Evolutionary conservation across 208 protist genomes (phyloP), one percentile per base, ranked within the genome.

Genomic region (Leishmania aethiopica): DNA sequence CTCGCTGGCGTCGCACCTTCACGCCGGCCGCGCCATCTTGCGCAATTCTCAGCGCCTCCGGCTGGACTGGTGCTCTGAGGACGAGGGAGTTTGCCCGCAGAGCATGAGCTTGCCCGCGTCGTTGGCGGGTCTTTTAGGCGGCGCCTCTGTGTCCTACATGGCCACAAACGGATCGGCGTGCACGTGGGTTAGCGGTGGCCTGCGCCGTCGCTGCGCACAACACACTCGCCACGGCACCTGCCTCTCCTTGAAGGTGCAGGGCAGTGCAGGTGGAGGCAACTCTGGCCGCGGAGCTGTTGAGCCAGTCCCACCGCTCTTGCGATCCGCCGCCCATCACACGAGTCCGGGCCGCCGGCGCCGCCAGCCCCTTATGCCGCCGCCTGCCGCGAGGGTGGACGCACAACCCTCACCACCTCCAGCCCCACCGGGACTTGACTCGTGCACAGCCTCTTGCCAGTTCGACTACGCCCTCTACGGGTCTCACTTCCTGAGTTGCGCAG

Each of bases 181-280:
- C 37, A 0, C 82, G 64, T 86, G 77, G 82, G 82, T 86, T 22
- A 86, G 78, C 59, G 82, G 82, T 35, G 82, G 82, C 19, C 53
- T 86, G 78, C 76, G 77, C n/a, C 80, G 75, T 32, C 51, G 51
- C 47, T 19, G 13, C 13, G 40, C 47, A 47, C n/a, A 40, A 37
- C 15, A 4, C 13, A 25, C 13, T 42, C 28, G 25, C n/a, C 47
- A 76, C 55, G 45, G 35, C 17, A 28, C 40, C 71, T 8, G 13
- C 45, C 7, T 22, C 22, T 8, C 28, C 70, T 51, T 45, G 11
- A 74, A 4, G 45, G 28, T 32, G 70, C 70, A 74, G 70, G 70
- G 40, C 1, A 53, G 25, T 74, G 42, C 51, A 7, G 45, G 6
- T 32, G 40, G 28, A 2, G 3, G 28, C 15, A 32, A 51, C 40